Conservation (phyloP, 306 rosid species). For the Lathyrus tuberosus region DNA sequence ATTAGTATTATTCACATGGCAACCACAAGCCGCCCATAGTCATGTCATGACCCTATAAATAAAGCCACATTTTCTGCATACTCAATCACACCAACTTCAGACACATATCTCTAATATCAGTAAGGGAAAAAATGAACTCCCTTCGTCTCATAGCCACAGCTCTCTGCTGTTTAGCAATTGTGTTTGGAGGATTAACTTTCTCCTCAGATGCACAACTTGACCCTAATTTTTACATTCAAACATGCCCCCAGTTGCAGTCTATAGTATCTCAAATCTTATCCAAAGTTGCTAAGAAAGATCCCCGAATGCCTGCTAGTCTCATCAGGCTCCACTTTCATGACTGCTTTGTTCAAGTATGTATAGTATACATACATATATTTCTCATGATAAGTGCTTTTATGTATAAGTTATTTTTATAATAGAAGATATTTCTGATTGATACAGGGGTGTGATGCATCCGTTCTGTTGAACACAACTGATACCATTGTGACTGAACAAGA, state of each 20-base stretch:
- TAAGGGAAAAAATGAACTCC: conserved; percentile 4
- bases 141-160: background rate
- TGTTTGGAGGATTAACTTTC: conserved; percentile 41
- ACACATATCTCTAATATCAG: background rate
- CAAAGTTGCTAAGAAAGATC: conserved; percentile 31
- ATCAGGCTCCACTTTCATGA: conserved; percentile 65
- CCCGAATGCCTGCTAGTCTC: conserved; percentile 52
- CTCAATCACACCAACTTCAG: background rate
- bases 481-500: background rate
- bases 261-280: background rate
- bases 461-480: background rate
- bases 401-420: too few relatives aligned
- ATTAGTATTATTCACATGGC: background rate
- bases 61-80: background rate
- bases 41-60: conserved; percentile 4
- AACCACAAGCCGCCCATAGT: background rate
- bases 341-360: conserved; percentile 50
- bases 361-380: background rate
- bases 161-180: conserved; percentile 15
- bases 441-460: conserved; percentile 22
- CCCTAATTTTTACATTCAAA: background rate
- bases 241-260: background rate
- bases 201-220: conserved; percentile 42
- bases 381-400: too few relatives aligned
- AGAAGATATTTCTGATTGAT: background rate